These are phyloP conservation scores for Lantana camara DNA, from an alignment of 257 asterid species.

Conservation along the genomic window DNA sequence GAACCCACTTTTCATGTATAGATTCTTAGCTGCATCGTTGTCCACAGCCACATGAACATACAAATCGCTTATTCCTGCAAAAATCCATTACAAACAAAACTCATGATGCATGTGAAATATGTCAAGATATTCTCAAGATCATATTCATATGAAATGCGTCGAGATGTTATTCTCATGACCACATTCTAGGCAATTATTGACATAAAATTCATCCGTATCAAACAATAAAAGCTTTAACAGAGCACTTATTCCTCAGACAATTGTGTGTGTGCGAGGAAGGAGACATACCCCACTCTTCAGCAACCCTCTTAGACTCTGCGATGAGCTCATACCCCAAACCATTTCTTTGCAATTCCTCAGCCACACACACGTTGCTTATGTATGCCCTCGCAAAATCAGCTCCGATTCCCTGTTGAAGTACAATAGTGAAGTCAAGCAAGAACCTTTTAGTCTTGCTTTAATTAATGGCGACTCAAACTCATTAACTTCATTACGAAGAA, in stretches of 20 bases:
- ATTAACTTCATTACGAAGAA: too few species aligned
- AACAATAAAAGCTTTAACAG: conserved; percentile 1
- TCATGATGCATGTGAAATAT: too few species aligned
- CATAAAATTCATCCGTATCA: background rate
- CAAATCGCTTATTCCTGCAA: conserved; percentile 87
- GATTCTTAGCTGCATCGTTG: conserved; percentile 77
- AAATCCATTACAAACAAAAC: background rate
- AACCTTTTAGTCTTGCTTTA: too few species aligned
- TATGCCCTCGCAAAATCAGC: conserved; percentile 93
- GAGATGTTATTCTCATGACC: too few species aligned
- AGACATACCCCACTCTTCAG: conserved; percentile 82
- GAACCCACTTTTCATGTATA: conserved; percentile 85
- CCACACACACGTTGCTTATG: conserved; percentile 88
- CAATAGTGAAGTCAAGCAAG: conserved; percentile 22
- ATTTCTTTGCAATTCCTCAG: conserved; percentile 77
- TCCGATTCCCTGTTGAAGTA: conserved; percentile 71
- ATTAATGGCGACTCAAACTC: too few species aligned
- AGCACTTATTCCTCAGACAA: background rate
- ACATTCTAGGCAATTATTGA: background rate
- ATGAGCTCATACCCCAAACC: conserved; percentile 81
- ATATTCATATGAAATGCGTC: too few species aligned
- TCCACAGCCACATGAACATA: conserved; percentile 93
- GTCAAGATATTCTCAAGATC: too few species aligned
- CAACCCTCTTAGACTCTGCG: conserved; percentile 64
- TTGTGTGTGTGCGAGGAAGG: background rate